These are phyloP conservation scores for Ananas comosus DNA, from an alignment of 176 grass and related monocot species.

Conservation along the genomic window DNA sequence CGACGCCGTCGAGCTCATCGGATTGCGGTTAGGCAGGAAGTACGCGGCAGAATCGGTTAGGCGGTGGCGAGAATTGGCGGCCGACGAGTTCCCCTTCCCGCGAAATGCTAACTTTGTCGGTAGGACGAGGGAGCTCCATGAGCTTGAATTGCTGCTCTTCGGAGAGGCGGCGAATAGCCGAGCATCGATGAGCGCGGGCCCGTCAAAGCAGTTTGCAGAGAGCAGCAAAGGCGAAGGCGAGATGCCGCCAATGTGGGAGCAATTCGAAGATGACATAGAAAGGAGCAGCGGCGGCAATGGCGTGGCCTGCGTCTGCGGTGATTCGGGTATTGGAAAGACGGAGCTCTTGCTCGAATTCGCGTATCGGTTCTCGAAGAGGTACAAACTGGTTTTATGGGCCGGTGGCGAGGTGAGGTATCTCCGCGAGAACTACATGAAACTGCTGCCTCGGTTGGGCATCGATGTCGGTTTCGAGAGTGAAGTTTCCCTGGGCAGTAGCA, in stretches of 20 bases:
- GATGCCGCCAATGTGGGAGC: neutral
- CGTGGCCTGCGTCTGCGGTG: slow-evolving; percentile 37
- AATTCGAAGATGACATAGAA: slow-evolving; percentile 12
- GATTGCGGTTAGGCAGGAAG: slow-evolving; percentile 25
- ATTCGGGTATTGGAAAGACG: slow-evolving; percentile 49
- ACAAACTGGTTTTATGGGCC: slow-evolving; percentile 57
- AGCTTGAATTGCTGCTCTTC: slow-evolving; percentile 31
- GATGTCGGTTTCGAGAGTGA: slow-evolving; percentile 16
- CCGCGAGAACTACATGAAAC: slow-evolving; percentile 43
- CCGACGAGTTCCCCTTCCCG: slow-evolving; percentile 33
- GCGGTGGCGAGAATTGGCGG: slow-evolving; percentile 21
- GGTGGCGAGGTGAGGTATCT: slow-evolving; percentile 46
- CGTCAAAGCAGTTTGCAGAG: neutral
- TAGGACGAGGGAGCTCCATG: slow-evolving; percentile 30
- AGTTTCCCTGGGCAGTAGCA: neutral
- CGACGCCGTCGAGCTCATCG: slow-evolving; percentile 31
- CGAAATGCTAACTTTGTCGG: slow-evolving; percentile 39
- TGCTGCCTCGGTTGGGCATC: slow-evolving; percentile 31
- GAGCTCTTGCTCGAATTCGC: slow-evolving; percentile 51
- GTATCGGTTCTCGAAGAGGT: slow-evolving; percentile 33
- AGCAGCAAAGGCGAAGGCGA: slow-evolving; percentile 4
- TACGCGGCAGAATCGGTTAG: slow-evolving; percentile 16
- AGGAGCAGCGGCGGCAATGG: slow-evolving; percentile 6
- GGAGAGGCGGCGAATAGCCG: slow-evolving; percentile 11
- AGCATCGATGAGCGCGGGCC: neutral